phyloP scores from a whole-genome alignment of 768 basidiomycete species.

The Tylopilus plumbeoviolaceoides region DNA sequence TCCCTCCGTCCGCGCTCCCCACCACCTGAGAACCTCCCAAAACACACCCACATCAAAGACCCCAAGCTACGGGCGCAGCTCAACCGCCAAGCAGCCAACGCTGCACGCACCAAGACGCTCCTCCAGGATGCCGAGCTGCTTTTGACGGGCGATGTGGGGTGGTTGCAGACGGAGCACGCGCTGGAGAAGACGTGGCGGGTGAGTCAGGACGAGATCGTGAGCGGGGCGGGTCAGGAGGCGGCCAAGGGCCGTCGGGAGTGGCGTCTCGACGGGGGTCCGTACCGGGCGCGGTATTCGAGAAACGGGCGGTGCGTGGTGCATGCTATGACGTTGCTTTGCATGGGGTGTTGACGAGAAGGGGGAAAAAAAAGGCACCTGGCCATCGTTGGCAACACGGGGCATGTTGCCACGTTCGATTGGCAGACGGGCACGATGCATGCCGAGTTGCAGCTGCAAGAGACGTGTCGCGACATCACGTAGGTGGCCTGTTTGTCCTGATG shows the following conservation, averaged over 20 bases:
- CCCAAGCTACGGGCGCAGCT: conserved; percentile 74
- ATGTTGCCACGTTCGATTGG: conserved; percentile 94
- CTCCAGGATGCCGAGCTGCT: conserved; percentile 70
- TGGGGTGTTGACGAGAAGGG: not conserved
- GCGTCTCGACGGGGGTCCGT: conserved; percentile 82
- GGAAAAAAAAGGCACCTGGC: conserved; percentile 64
- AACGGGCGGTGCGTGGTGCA: conserved; percentile 74
- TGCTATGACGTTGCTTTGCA: not conserved
- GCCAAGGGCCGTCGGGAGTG: conserved; percentile 72
- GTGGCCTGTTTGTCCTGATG: conserved; percentile 22
- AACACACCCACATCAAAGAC: conserved; percentile 62
- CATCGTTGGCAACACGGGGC: conserved; percentile 76
- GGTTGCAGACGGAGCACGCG: conserved; percentile 69
- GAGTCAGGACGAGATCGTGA: conserved; percentile 71
- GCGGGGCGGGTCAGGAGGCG: conserved; percentile 68
- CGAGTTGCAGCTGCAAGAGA: conserved; percentile 87
- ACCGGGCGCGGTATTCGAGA: conserved; percentile 78
- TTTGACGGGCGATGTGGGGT: conserved; percentile 64
- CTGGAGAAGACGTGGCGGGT: conserved; percentile 91
- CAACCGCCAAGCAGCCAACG: conserved; percentile 54
- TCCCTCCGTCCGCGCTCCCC: conserved; percentile 56
- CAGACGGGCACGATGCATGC: conserved; percentile 79
- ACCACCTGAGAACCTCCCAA: conserved; percentile 42
- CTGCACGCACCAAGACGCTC: conserved; percentile 58
- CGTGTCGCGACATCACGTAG: conserved; percentile 88